A percentile compares a stretch with the other conserved stretches of the same genome.
Conservation (phyloP, 495 filamentous ascomycete species). For the Venustampulla echinocandica region DNA sequence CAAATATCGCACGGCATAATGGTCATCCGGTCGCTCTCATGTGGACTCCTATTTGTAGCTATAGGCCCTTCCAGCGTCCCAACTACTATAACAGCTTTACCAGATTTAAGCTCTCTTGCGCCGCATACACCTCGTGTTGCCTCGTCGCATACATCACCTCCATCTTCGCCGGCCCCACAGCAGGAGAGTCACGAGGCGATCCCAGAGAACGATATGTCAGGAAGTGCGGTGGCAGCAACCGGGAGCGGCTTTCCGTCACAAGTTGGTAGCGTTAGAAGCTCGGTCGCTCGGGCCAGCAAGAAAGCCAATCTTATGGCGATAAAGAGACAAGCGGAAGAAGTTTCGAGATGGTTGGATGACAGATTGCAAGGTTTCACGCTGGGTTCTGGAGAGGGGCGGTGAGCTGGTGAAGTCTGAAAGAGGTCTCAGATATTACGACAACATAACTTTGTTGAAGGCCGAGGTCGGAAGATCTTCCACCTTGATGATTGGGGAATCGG, state of each 20-base stretch:
- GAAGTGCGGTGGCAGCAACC: conserved; percentile 1
- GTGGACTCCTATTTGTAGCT: conserved; percentile 45
- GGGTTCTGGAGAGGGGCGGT: conserved; percentile 11
- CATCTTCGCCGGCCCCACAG: conserved; percentile 10
- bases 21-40: conserved; percentile 36
- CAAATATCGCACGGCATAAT: conserved; percentile 39
- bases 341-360: conserved; percentile 18
- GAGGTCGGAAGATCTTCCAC: too few species aligned
- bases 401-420: too few species aligned
- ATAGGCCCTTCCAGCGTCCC: conserved; percentile 30
- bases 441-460: too few species aligned
- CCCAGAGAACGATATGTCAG: neutral
- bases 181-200: neutral
- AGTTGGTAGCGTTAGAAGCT: conserved; percentile 17
- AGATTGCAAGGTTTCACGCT: conserved; percentile 19
- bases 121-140: neutral
- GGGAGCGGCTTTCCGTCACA: conserved; percentile 13
- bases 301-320: conserved; percentile 13
- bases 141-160: conserved; percentile 7
- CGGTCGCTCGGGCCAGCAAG: conserved; percentile 5
- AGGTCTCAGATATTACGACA: too few species aligned
- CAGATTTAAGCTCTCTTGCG: neutral
- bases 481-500: too few species aligned
- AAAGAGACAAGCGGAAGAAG: conserved; percentile 21
- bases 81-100: too few species aligned